These are phyloP conservation scores for Truncatella angustata DNA, from an alignment of 2,329 filamentous ascomycete species.

Conservation along the genomic window DNA sequence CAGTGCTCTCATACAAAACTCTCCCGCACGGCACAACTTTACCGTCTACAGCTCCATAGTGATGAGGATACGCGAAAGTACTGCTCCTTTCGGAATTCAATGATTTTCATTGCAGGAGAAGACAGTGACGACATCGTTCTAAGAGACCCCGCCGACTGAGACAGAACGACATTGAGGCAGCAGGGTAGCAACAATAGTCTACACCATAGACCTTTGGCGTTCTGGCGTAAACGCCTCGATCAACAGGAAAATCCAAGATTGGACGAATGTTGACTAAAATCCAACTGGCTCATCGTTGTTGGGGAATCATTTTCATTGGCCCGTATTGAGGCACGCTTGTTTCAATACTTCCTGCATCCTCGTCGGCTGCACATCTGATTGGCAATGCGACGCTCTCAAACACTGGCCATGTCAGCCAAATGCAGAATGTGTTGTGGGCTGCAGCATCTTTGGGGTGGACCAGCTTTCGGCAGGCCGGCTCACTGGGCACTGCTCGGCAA, in stretches of 20 bases:
- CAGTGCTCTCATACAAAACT: too few relatives aligned
- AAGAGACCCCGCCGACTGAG: neutral
- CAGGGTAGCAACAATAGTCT: neutral
- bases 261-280: neutral
- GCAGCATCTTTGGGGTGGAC: neutral
- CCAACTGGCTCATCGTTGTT: neutral
- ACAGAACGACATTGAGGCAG: neutral
- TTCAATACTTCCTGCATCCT: constrained; percentile 2
- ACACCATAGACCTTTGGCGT: too few relatives aligned
- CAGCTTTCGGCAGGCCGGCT: neutral
- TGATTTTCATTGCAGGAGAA: constrained; percentile 8
- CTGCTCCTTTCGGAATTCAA: neutral
- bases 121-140: neutral
- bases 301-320: neutral
- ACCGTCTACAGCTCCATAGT: too few relatives aligned
- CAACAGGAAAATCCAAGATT: neutral
- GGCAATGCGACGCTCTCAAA: constrained; percentile 7
- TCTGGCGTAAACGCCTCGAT: neutral
- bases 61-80: neutral
- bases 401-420: constrained; percentile 10
- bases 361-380: constrained; percentile 7
- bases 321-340: neutral
- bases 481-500: neutral
- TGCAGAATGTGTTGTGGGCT: constrained; percentile 1
- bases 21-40: too few relatives aligned